Conservation (phyloP, 1,284 basidiomycete genomes). For the Phellopilus nigrolimitatus region DNA sequence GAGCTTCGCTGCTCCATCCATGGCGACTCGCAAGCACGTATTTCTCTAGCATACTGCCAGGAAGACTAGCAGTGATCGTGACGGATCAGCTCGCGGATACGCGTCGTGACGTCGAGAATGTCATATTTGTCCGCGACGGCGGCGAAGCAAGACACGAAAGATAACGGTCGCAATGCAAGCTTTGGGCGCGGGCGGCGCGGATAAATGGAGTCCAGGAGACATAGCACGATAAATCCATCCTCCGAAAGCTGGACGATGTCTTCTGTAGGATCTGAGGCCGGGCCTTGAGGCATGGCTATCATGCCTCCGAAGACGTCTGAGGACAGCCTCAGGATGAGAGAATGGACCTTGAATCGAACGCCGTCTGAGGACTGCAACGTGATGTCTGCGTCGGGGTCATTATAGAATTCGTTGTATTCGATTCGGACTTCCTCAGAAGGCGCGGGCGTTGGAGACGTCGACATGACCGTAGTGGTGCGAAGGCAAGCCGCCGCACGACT, state of each 20-base stretch:
- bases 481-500: too few species aligned
- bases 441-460: too few species aligned
- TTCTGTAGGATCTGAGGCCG: neutral
- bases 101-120: neutral
- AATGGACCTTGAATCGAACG: constrained; percentile 15
- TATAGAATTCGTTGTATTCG: too few species aligned
- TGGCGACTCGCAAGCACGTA: constrained; percentile 41
- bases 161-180: neutral
- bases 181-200: constrained; percentile 6
- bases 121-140: constrained; percentile 14
- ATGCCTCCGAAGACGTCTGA: constrained; percentile 6
- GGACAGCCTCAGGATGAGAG: constrained; percentile 12
- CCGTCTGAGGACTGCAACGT: constrained; percentile 11
- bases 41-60: constrained; percentile 31
- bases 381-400: constrained; percentile 11
- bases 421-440: too few species aligned
- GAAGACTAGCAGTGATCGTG: constrained; percentile 18
- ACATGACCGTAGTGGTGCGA: too few species aligned
- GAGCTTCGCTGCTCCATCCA: constrained; percentile 38
- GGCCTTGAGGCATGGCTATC: neutral
- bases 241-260: constrained; percentile 9
- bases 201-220: constrained; percentile 12
- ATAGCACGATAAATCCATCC: neutral
- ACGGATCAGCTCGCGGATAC: neutral
- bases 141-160: neutral